Evolutionary conservation across 2,329 filamentous ascomycete genomes (phyloP).

Genomic region (Claviceps spartinae): DNA sequence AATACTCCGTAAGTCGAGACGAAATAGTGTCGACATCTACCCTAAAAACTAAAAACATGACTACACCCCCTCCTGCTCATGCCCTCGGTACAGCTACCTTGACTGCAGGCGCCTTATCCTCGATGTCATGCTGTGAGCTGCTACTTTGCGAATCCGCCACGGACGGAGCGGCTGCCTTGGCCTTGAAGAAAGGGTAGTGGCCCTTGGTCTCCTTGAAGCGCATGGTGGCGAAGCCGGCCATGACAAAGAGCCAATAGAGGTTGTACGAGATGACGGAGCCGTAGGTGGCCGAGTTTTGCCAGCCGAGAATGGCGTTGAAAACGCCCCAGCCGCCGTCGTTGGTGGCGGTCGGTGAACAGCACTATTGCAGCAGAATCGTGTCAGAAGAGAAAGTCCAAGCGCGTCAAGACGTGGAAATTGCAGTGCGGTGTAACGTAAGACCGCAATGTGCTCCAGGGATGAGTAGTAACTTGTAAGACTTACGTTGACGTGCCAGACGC

Average conservation of each 20-base stretch:
- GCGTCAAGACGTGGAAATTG: no score
- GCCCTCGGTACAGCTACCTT: slow-evolving; percentile 14
- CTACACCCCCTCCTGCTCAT: not conserved
- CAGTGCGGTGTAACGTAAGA: no score
- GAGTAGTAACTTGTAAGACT: slow-evolving; percentile 17
- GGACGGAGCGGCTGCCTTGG: slow-evolving; percentile 13
- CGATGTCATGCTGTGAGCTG: slow-evolving; percentile 13
- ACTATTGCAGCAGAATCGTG: slow-evolving; percentile 29
- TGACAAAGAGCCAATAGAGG: slow-evolving; percentile 70
- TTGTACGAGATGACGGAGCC: slow-evolving; percentile 82
- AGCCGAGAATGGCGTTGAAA: slow-evolving; percentile 75
- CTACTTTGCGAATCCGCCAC: slow-evolving; percentile 10
- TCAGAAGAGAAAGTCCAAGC: no score
- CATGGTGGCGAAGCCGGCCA: slow-evolving; percentile 52
- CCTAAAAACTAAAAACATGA: no score
- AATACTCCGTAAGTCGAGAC: no score
- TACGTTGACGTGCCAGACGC: slow-evolving; percentile 73
- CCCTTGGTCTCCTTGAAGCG: slow-evolving; percentile 50
- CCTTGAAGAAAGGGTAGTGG: slow-evolving; percentile 31
- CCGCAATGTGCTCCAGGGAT: no score
- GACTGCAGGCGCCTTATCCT: slow-evolving; percentile 12
- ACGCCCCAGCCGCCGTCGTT: slow-evolving; percentile 74
- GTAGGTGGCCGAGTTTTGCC: slow-evolving; percentile 80
- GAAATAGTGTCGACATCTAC: no score
- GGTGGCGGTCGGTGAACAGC: slow-evolving; percentile 60